Conservation (phyloP, 2,329 filamentous ascomycete species). For the Shiraia sp. region DNA sequence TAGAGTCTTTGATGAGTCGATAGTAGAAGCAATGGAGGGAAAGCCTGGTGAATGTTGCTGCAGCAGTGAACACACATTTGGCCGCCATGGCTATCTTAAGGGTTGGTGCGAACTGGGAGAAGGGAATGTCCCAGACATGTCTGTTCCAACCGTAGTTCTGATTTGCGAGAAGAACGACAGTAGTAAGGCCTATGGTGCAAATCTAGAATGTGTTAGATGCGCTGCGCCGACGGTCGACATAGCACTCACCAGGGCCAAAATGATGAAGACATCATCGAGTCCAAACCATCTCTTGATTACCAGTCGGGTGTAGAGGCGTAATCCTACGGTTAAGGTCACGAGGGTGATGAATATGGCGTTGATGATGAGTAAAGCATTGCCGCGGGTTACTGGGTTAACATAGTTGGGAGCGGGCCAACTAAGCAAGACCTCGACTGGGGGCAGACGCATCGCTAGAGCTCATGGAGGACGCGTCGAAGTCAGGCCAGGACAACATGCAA, state of each 20-base stretch:
- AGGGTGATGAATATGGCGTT: conserved; percentile 46
- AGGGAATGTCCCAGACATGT: conserved; percentile 49
- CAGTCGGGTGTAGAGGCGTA: conserved; percentile 48
- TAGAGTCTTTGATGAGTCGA: conserved; percentile 48
- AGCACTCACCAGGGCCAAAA: conserved; percentile 43
- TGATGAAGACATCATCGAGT: conserved; percentile 48
- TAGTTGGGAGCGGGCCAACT: conserved; percentile 49
- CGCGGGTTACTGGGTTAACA: conserved; percentile 43
- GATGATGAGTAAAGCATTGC: conserved; percentile 45
- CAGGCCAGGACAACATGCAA: conserved; percentile 7
- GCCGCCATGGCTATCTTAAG: conserved; percentile 47
- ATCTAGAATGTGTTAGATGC: conserved; percentile 27
- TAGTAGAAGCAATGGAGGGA: conserved; percentile 54
- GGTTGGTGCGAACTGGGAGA: conserved; percentile 22
- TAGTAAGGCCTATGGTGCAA: conserved; percentile 44
- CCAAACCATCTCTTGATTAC: conserved; percentile 49
- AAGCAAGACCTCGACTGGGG: conserved; percentile 34
- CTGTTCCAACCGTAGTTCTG: conserved; percentile 47
- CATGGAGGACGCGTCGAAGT: conserved; percentile 7
- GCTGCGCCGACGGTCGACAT: background rate
- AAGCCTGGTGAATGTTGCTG: conserved; percentile 49
- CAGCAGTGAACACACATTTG: conserved; percentile 48
- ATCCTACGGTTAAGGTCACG: conserved; percentile 39
- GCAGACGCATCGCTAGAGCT: conserved; percentile 27
- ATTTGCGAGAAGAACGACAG: conserved; percentile 49